Evolutionary conservation across 192 early-diverging fungal genomes (phyloP), one percentile per base, ranked within the genome.

Genomic region (Coemansia aciculifera): DNA sequence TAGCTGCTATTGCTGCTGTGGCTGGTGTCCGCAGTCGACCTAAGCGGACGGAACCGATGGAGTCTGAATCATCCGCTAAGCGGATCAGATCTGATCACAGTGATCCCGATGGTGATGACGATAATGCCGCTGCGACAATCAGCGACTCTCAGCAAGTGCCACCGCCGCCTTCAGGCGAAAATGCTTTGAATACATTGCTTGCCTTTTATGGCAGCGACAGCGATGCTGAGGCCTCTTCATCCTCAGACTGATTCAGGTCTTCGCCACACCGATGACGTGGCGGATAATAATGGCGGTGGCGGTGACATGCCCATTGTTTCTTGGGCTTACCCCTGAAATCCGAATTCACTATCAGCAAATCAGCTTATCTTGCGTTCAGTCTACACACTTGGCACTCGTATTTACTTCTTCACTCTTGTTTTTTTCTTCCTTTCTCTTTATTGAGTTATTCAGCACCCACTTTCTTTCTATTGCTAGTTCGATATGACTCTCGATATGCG

Each of bases 191-290:
- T 19, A 13, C 59, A 1, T 32, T 71, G 11, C 48, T 79, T 23
- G 69, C 78, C 11, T 48, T 68, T 9, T 79, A 79, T 19, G 65
- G 48, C 13, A 64, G 64, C 60, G 62, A 27, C 34, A 62, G 59
- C 29, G 57, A 62, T 52, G 23, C 2, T 4, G 71, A 62, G 12
- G 59, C 57, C 37, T 44, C 42, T 13, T 17, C 42, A 43, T 21
- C 46, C 46, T 48, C 46, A n/a, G 46, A 48, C 7, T 48, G 21
- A 48, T 17, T 17, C 42, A 44, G 42, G 5, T 44, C 17, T 44
- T 17, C 42, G 42, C 42, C 42, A 44, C 42, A 17, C 17, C 13
- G 13, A n/a, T 44, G 42, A 44, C 42, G 42, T 44, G 42, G 12
- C 42, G 15, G 15, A 36, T 36, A 9, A 36, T 36, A 36, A 36